Conservation (phyloP, 192 early-diverging fungal species). For the Thoreauomyces humboldtii region DNA sequence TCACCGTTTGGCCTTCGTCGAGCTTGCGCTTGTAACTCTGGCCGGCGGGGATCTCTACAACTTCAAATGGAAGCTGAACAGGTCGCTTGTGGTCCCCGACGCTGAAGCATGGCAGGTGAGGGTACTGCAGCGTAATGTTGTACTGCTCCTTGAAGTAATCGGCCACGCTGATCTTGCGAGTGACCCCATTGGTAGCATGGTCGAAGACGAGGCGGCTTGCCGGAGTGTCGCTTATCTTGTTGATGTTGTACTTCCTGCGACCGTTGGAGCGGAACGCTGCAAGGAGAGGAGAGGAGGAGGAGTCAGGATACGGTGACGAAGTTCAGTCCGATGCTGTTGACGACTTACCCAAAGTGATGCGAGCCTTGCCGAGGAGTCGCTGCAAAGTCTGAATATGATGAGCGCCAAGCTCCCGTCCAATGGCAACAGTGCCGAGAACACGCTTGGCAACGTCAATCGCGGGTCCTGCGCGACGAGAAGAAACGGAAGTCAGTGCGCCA, state of each 20-base stretch:
- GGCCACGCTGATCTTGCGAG: slow-evolving; percentile 49
- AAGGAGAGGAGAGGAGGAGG: no score
- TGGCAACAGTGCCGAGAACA: slow-evolving; percentile 1
- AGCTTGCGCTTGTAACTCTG: slow-evolving; percentile 76
- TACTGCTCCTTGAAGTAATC: slow-evolving; percentile 71
- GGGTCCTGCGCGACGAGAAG: no score
- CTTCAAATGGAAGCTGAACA: slow-evolving; percentile 75
- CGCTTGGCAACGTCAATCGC: slow-evolving; percentile 9
- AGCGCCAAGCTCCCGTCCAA: not conserved
- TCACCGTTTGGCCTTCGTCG: slow-evolving; percentile 63
- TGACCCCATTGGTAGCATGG: slow-evolving; percentile 27
- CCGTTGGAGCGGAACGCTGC: not conserved
- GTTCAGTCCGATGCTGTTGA: no score
- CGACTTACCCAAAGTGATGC: not conserved
- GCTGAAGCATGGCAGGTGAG: slow-evolving; percentile 67
- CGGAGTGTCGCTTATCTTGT: slow-evolving; percentile 21
- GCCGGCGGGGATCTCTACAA: slow-evolving; percentile 69
- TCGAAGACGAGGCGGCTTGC: slow-evolving; percentile 49
- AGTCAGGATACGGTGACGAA: no score
- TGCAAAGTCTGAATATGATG: not conserved
- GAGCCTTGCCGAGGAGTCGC: not conserved
- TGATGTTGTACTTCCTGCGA: slow-evolving; percentile 9
- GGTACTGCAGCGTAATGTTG: slow-evolving; percentile 60
- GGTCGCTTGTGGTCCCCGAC: slow-evolving; percentile 47
- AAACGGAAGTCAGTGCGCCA: no score